Base-by-base conservation (phyloP, 306 rosid genomes). In the Crataegus laevigata region DNA sequence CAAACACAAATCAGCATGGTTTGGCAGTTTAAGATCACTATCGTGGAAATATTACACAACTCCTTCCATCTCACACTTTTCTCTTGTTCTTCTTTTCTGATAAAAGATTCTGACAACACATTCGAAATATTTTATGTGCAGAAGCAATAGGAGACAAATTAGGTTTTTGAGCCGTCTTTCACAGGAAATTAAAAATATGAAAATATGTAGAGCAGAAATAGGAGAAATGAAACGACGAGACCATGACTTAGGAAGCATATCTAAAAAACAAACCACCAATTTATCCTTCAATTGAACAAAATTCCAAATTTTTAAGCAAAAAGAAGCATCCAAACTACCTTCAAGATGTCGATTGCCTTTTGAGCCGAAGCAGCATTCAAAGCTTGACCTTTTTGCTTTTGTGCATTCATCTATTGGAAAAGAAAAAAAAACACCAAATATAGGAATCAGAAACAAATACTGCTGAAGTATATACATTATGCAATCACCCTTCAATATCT, bases 331-430 rank as follows among this genome's bases (percentile, higher is more conserved):
- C 51, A 11, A 76, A 69, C 38, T 79, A 96, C 99, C 98, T 96
- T 96, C 74, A 96, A 81, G 67, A 96, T 80, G 83, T 96, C 97
- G 29, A 96, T 83, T 21, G 99, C 97, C 80, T 90, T 92, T 80
- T 96, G 96, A 78, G 99, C 84, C 13, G 98, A 90, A 66, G 90
- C 87, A 14, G 96, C 93, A 82, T 90, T 85, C 83, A 90, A 52
- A 75, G 92, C 85, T 89, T 96, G 96, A 83, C 97, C 99, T 78
- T 96, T 96, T 73, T 92, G 98, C 85, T 96, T 96, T 80, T 96
- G 98, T 45, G 99, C 99, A 85, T 84, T 90, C 89, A 85, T 73
- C 99, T 96, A 83, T 66, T 75, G 66, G 62, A 71, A 68, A 21
- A 77, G 57, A 43, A 82, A 25, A 8, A 1, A 32, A 6, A 14